Evolutionary conservation across 1,284 basidiomycete species (phyloP).

Genomic region (Cutaneotrichosporon cyanovorans): DNA sequence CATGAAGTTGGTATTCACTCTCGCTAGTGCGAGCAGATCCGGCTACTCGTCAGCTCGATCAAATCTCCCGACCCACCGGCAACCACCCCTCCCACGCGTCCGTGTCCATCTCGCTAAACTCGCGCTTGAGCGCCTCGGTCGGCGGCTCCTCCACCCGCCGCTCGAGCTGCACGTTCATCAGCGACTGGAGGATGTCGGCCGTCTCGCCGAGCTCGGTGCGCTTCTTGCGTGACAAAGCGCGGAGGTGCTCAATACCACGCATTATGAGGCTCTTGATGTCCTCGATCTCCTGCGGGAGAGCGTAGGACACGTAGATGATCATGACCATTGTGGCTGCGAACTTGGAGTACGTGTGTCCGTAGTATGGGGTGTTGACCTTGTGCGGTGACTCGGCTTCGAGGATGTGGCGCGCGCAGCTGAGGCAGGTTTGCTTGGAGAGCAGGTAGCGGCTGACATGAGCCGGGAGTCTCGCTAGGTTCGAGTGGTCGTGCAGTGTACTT

Average conservation of each 20-base stretch:
- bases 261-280: constrained; percentile 9
- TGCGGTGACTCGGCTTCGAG: constrained; percentile 2
- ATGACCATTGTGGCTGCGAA: constrained; percentile 13
- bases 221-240: constrained; percentile 5
- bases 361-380: constrained; percentile 13
- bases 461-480: no score
- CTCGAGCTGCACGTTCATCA: constrained; percentile 17
- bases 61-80: constrained; percentile 3
- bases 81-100: constrained; percentile 17
- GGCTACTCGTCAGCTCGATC: background rate
- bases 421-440: constrained; percentile 17
- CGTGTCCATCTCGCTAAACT: constrained; percentile 8
- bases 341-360: constrained; percentile 18
- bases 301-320: constrained; percentile 18
- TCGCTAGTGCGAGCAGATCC: constrained; percentile 11
- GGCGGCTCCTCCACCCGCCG: constrained; percentile 6
- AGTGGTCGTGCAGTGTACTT: background rate
- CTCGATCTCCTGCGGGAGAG: constrained; percentile 17
- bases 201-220: constrained; percentile 16
- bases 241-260: constrained; percentile 15
- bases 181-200: constrained; percentile 12
- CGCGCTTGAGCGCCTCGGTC: constrained; percentile 7
- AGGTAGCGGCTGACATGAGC: constrained; percentile 9
- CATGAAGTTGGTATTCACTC: constrained; percentile 9
- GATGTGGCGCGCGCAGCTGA: constrained; percentile 12